Evolutionary conservation across 768 basidiomycete species (phyloP).

Genomic region (Tricholoma terreum): DNA sequence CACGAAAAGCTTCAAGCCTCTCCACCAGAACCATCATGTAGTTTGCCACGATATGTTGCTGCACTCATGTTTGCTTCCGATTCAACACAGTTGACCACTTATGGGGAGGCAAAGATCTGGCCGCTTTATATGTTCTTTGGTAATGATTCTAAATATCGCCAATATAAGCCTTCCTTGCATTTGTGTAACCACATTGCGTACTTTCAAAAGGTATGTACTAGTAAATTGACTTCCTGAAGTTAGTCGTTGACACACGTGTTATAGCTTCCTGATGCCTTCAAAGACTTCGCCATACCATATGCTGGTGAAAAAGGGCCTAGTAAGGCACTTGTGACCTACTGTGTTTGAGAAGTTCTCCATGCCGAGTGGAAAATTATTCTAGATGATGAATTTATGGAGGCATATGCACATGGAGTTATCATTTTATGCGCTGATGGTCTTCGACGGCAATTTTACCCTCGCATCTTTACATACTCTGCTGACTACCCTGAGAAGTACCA

Average conservation of each 20-base stretch:
- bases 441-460: conserved; percentile 19
- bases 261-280: conserved; percentile 7
- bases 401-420: conserved; percentile 22
- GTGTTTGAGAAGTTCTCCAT: conserved; percentile 26
- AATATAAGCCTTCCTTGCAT: conserved; percentile 7
- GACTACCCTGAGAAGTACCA: conserved; percentile 30
- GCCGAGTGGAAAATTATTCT: conserved; percentile 23
- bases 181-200: conserved; percentile 14
- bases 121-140: too few species aligned
- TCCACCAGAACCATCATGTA: conserved; percentile 2
- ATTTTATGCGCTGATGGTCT: conserved; percentile 20
- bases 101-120: too few species aligned
- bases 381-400: conserved; percentile 22
- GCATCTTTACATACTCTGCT: conserved; percentile 28
- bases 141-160: conserved; percentile 22
- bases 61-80: conserved; percentile 31
- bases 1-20: conserved; percentile 2
- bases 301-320: not conserved
- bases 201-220: conserved; percentile 24
- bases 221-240: too few species aligned
- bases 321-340: conserved; percentile 11
- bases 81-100: conserved; percentile 26
- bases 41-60: conserved; percentile 16
- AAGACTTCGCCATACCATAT: not conserved
- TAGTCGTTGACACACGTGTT: not conserved